A percentile compares a stretch with the other conserved stretches of the same genome.
Evolutionary conservation across 352 stramenopile genomes (phyloP).

Genomic region (Pythium chondricola): DNA sequence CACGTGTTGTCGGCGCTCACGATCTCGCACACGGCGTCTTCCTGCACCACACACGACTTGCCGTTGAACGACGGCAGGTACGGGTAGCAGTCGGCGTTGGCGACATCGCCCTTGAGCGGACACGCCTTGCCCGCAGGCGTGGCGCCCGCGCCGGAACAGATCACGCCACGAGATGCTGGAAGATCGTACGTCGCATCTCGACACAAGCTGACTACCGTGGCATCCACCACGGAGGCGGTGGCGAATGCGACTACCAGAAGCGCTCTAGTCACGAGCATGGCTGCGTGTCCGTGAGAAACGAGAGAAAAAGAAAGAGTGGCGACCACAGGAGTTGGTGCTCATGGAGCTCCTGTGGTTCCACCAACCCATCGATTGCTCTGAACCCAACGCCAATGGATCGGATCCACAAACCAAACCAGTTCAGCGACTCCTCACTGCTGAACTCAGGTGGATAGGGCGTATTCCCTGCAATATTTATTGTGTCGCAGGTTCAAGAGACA

Average conservation of each 20-base stretch:
- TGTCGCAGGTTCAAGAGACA: no score
- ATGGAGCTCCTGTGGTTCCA: no score
- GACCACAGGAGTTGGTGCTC: no score
- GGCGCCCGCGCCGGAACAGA: slow-evolving; percentile 41
- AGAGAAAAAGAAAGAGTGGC: no score
- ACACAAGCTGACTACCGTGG: slow-evolving; percentile 38
- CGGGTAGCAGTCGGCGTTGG: slow-evolving; percentile 32
- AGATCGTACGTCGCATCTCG: slow-evolving; percentile 54
- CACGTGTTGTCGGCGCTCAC: slow-evolving; percentile 17
- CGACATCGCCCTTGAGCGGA: slow-evolving; percentile 34
- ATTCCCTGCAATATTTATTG: no score
- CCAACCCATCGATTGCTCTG: no score
- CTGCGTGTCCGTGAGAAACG: no score
- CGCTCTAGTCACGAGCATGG: slow-evolving; percentile 9
- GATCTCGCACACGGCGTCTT: slow-evolving; percentile 33
- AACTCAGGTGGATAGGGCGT: no score
- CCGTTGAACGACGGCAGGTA: slow-evolving; percentile 33
- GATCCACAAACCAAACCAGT: no score
- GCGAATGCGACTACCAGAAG: slow-evolving; percentile 4
- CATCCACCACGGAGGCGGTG: slow-evolving; percentile 6
- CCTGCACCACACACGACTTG: slow-evolving; percentile 16
- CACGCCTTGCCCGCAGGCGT: slow-evolving; percentile 34
- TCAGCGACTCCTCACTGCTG: no score
- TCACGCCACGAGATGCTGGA: slow-evolving; percentile 23
- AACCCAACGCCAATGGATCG: no score